Evolutionary conservation across 495 filamentous ascomycete genomes (phyloP), one percentile per base, ranked within the genome.

Genomic region (Talaromyces wortmannii): DNA sequence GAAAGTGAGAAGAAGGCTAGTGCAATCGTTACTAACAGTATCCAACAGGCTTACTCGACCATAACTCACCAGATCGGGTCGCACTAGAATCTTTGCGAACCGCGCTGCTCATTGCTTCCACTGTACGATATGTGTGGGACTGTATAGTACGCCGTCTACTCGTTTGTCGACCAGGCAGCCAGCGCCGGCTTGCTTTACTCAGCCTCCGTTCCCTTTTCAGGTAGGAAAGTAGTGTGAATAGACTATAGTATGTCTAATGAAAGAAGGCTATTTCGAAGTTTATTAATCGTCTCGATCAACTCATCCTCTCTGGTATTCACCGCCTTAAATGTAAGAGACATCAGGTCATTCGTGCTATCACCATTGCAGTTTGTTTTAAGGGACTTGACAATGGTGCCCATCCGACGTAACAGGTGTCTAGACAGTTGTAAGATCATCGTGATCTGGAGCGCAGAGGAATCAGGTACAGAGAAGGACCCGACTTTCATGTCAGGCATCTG

Each of bases 361-460:
- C 18, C 16, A 48, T 48, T 48, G 45, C 31, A 48, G 5, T 55
- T 31, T 0, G 53, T 44, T 31, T 55, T 30, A 31, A 55, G 42
- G n/a, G 53, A 44, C 46, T 48, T 55, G 53, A 55, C 48, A 32
- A 55, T 55, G 23, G 23, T 32, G 17, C 53, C 53, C 53, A 55
- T 55, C 30, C 53, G 53, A 46, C 18, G 29, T 46, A 55, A 55
- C 13, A 55, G 45, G 44, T 55, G 53, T 18, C 45, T 44, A 10
- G 53, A 47, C 53, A 56, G 53, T 15, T 56, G 53, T 6, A 56
- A 40, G 13, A 56, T 40, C 30, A 56, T 31, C 15, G 42, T 40
- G 29, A 56, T 56, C 53, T 56, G 53, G 45, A 50, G 29, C 6
- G 53, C 46, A 48, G 53, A 56, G 7, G 53, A 56, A 16, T 56